Base-by-base conservation (phyloP, 306 rosid species). In the Rosa chinensis region DNA sequence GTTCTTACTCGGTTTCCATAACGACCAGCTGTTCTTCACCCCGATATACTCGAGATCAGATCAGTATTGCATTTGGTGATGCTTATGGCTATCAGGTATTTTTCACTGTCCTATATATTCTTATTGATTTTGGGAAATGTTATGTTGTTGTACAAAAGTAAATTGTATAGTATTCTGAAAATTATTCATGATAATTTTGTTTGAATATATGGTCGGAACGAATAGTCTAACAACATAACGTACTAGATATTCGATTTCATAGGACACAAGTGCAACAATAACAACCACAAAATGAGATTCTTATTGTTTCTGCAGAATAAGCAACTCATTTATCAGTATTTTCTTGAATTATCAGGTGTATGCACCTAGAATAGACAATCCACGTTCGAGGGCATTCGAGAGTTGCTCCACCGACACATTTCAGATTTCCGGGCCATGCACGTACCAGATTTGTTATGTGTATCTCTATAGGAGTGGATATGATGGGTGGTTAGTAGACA, bases 61-160 rank as follows among this genome's bases (percentile, higher is more conserved):
- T 94, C 82, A 92, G 98, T 79, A 85, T 94, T 55, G 8, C 92
- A 2, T 94, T 94, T 72, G 97, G 98, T 9, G 98, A 94, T 77
- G 97, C 93, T 55, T 85, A 89, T 78, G 98, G 98, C 72, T 87
- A 92, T 79, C 94, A 92, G 98, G 98, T 93, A 72, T 44, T 47
- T 44, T 47, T 73, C 66, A 44, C 40, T 45, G 55, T 10, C 17
- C 42, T 53, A 44, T 10, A 42, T 18, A 10, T 40, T 39, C 25
- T 5, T 39, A 0, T 14, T 37, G 71, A 39, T 14, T 17, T 66
- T 17, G 23, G 71, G 23, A 32, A n/a, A 62, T 62, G 68, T 32
- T 6, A 62, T 4, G 6, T 59, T 23, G 67, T 62, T 25, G 37
- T 23, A 5, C 16, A 28, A 0, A 55, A 56, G 28, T 56, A 10